A percentile compares a stretch with the other conserved stretches of the same genome.
Conservation (phyloP, 106 monocot species). For the Platanthera guangdongensis region DNA sequence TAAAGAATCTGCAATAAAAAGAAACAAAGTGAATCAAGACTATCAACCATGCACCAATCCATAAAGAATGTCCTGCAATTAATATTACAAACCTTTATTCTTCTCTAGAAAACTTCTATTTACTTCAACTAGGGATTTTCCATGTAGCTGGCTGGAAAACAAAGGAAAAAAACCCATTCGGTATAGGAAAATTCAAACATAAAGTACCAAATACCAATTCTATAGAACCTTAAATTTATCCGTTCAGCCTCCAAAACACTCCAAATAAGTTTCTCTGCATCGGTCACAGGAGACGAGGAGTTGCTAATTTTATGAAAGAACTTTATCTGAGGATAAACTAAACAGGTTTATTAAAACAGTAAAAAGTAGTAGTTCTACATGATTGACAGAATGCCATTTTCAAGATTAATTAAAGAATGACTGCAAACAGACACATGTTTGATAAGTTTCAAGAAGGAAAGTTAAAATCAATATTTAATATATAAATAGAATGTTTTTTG, state of each 20-base stretch:
- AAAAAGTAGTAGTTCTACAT: background rate
- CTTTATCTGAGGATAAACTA: slow-evolving; percentile 40
- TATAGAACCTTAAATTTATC: slow-evolving; percentile 54
- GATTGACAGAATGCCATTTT: background rate
- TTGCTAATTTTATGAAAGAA: slow-evolving; percentile 75
- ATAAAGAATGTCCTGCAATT: background rate
- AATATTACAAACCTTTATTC: slow-evolving; percentile 48
- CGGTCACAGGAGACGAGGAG: slow-evolving; percentile 51
- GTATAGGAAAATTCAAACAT: background rate
- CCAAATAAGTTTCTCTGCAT: slow-evolving; percentile 73
- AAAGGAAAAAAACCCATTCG: background rate
- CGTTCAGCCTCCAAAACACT: slow-evolving; percentile 77
- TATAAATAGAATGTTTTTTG: too few species aligned
- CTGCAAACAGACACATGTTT: too few species aligned
- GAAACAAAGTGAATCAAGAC: background rate
- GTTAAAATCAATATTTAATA: too few species aligned
- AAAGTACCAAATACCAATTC: background rate
- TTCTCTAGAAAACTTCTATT: slow-evolving; percentile 68
- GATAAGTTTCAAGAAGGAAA: too few species aligned
- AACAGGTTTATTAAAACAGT: background rate
- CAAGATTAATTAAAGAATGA: too few species aligned
- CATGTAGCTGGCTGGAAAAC: slow-evolving; percentile 66
- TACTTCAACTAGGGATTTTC: slow-evolving; percentile 67
- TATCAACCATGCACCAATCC: background rate
- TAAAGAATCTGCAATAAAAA: slow-evolving; percentile 56